Percentiles rank a stretch among this genome's conserved stretches.
Evolutionary conservation across 306 rosid species (phyloP).

Genomic region (Benincasa hispida): DNA sequence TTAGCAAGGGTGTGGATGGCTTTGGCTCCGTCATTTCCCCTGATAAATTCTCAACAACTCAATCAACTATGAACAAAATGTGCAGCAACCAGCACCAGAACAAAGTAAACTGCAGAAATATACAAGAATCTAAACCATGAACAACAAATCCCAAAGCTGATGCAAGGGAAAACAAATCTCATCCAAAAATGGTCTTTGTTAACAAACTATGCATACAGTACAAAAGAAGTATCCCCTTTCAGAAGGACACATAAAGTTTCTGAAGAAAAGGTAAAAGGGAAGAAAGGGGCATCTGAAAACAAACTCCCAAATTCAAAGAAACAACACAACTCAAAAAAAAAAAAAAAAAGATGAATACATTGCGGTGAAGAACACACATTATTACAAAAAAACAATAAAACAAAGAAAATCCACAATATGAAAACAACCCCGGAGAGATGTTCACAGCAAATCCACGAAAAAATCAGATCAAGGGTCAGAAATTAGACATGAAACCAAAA

Average conservation of each 20-base stretch:
- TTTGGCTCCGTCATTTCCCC: conserved; percentile 53
- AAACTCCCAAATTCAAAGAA: background rate
- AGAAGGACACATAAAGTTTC: background rate
- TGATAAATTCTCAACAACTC: conserved; percentile 11
- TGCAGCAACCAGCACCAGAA: background rate
- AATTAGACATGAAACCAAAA: background rate
- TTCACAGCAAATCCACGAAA: background rate
- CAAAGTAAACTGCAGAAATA: background rate
- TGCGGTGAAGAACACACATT: background rate
- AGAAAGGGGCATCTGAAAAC: background rate
- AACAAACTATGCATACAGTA: background rate
- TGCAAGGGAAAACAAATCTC: background rate
- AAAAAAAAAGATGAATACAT: background rate
- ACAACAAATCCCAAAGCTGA: background rate
- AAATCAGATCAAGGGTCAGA: background rate
- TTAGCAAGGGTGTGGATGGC: conserved; percentile 25
- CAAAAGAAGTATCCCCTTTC: background rate
- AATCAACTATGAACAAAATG: background rate
- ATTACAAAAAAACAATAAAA: background rate
- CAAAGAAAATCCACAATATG: background rate
- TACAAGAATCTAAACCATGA: background rate
- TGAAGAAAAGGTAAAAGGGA: background rate
- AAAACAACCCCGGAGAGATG: background rate
- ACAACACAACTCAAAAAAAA: background rate
- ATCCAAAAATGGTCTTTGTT: background rate